Evolutionary conservation across 306 rosid species (phyloP), one percentile per base, ranked within the genome.

Genomic region (Arachis stenosperma): DNA sequence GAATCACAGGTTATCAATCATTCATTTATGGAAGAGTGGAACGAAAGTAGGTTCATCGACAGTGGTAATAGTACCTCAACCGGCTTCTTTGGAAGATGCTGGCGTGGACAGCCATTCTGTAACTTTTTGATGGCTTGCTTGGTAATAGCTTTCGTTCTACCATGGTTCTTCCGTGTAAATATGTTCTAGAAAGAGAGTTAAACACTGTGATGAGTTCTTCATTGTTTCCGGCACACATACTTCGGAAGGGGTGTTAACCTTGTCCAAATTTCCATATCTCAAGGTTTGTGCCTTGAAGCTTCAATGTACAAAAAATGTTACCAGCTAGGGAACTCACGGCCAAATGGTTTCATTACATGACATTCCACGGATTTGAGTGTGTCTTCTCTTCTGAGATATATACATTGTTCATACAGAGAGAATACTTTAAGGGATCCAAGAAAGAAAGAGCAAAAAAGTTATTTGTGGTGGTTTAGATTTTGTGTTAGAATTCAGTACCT

Each of bases 91-190:
- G 82, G 78, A 14, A 76, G 88, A 67, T 88, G 92, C 75, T 90
- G 89, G 96, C 84, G 87, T 5, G 89, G 91, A 71, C 98, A 90
- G 65, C 91, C 97, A 54, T 90, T 92, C 67, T 92, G 98, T 77
- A 92, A 92, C 85, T 90, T 92, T 86, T 84, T 92, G 77, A 90
- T 92, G 97, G 91, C 92, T 0, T 92, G 98, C 80, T 73, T 93
- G 79, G 96, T 93, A 57, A 83, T 93, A 76, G 93, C 97, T 54
- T 93, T 93, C 70, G 96, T 93, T 36, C 96, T 93, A 7, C 98
- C 98, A 39, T 93, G 97, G 97, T 90, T 93, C 82, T 87, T 93
- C 55, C 93, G 89, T 74, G 86, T 86, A 77, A 83, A 84, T 72
- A 80, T 93, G 85, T 92, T 90, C 85, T 90, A 83, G 85, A 29